phyloP scores from a whole-genome alignment of 75 land plant species.

The Azolla pinnata region DNA sequence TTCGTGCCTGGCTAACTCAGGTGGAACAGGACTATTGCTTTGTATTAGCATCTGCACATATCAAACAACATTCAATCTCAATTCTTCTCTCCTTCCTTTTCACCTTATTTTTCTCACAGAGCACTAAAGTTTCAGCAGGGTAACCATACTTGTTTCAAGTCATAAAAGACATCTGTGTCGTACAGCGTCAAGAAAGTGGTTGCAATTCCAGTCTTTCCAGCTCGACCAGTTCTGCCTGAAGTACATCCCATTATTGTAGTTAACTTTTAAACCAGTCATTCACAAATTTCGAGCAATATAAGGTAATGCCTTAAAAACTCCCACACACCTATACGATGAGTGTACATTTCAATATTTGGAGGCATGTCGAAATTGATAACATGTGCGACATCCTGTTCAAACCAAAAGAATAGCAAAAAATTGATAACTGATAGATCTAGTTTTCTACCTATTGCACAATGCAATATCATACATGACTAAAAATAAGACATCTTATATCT shows the following conservation, averaged over 20 bases:
- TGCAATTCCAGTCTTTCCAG: slow-evolving; percentile 87
- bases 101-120: neutral
- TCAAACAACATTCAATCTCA: neutral
- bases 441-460: too few relatives aligned
- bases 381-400: slow-evolving; percentile 70
- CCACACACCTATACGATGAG: slow-evolving; percentile 77
- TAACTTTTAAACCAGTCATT: neutral
- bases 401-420: neutral
- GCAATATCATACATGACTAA: too few relatives aligned
- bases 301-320: too few relatives aligned
- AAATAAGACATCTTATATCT: too few relatives aligned
- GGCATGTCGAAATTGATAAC: slow-evolving; percentile 97
- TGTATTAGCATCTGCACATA: slow-evolving; percentile 64
- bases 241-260: neutral
- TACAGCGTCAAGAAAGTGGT: slow-evolving; percentile 79
- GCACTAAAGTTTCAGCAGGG: neutral
- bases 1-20: slow-evolving; percentile 84
- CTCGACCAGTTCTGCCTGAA: slow-evolving; percentile 81
- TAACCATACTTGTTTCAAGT: slow-evolving; percentile 55
- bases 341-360: slow-evolving; percentile 71
- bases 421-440: too few relatives aligned
- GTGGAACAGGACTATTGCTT: slow-evolving; percentile 90
- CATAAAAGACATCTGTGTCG: slow-evolving; percentile 87
- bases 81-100: neutral
- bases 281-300: neutral